Evolutionary conservation across 139 green algal genomes (phyloP).

Genomic region (Volvox reticuliferus): DNA sequence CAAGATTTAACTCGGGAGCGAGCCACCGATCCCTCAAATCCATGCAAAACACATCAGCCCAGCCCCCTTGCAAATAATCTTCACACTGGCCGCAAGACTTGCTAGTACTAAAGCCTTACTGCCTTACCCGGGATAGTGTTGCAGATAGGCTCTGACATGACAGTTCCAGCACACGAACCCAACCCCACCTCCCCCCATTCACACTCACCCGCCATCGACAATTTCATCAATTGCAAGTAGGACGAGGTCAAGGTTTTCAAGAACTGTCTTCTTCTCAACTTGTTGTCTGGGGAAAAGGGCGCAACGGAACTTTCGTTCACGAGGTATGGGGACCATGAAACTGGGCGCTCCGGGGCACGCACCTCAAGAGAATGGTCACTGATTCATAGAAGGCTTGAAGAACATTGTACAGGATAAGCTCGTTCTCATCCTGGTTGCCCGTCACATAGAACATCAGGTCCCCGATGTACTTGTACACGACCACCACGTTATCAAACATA

Average conservation of each 20-base stretch:
- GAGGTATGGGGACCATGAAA: not conserved
- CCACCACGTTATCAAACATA: constrained; percentile 96
- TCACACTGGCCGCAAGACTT: too few species aligned
- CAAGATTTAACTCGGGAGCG: too few species aligned
- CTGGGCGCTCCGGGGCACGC: not conserved
- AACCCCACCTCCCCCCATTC: not conserved
- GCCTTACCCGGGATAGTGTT: too few species aligned
- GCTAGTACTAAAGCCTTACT: too few species aligned
- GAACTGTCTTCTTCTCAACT: constrained; percentile 99
- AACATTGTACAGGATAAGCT: constrained; percentile 93
- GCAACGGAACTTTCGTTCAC: not conserved
- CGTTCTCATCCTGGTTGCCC: constrained; percentile 94
- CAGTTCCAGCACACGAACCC: too few species aligned
- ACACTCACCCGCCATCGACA: constrained; percentile 89
- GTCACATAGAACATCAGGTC: constrained; percentile 99
- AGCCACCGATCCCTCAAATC: too few species aligned
- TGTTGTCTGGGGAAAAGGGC: constrained; percentile 76
- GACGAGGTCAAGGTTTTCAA: constrained; percentile 99
- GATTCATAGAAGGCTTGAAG: constrained; percentile 93
- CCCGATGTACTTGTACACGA: constrained; percentile 96
- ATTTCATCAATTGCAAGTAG: constrained; percentile 98
- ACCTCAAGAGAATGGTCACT: constrained; percentile 83
- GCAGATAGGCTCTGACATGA: too few species aligned
- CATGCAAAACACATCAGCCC: too few species aligned
- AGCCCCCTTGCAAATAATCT: too few species aligned